Conservation (phyloP, 176 grass and related monocot species). For the Bolboschoenus planiculmis region DNA sequence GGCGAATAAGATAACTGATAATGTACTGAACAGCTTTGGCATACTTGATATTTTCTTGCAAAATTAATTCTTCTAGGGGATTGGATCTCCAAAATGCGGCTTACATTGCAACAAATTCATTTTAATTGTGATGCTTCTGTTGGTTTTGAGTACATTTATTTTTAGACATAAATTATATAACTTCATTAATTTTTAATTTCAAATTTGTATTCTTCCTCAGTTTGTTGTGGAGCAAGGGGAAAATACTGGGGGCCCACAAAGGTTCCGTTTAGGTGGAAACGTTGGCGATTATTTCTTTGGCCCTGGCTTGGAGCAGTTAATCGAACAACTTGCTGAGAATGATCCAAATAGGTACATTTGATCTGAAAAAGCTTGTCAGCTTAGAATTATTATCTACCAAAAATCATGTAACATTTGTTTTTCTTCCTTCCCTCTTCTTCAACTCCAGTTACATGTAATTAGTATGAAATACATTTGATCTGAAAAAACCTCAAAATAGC, state of each 20-base stretch:
- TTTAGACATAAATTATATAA: not conserved
- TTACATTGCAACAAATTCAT: not conserved
- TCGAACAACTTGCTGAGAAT: constrained; percentile 91
- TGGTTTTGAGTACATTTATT: not conserved
- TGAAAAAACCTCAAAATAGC: not conserved
- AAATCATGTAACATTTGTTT: not conserved
- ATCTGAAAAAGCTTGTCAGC: not conserved
- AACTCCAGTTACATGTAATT: not conserved
- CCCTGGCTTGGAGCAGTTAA: constrained; percentile 82
- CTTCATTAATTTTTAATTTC: not conserved
- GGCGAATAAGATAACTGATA: not conserved
- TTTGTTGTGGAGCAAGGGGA: constrained; percentile 53
- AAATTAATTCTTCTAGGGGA: not conserved
- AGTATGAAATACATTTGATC: not conserved
- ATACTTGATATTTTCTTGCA: not conserved
- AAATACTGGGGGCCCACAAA: constrained; percentile 18
- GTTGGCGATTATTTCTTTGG: constrained; percentile 88
- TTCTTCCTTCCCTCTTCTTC: not conserved
- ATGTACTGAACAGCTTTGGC: not conserved
- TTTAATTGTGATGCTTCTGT: not conserved
- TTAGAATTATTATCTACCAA: not conserved
- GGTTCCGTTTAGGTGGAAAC: constrained; percentile 47
- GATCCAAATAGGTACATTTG: constrained; percentile 61
- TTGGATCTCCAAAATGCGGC: not conserved
- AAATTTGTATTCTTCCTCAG: not conserved